phyloP scores from a whole-genome alignment of 768 basidiomycete species.

The Coprinopsis sp. region DNA sequence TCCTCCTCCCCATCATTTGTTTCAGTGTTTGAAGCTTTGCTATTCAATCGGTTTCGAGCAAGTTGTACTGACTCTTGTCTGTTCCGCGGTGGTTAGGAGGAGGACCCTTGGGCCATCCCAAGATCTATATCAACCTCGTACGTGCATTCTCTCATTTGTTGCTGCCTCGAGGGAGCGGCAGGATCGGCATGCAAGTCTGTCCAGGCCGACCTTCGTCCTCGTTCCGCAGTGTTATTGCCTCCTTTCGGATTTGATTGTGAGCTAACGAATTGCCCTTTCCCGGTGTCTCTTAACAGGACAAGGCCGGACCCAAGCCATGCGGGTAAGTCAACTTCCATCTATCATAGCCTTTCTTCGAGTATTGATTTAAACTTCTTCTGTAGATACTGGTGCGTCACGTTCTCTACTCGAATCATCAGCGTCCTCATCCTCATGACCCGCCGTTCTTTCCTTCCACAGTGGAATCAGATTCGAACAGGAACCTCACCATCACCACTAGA shows the following conservation, averaged over 20 bases:
- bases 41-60: constrained; percentile 9
- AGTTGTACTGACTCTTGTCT: not conserved
- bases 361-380: not conserved
- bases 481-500: constrained; percentile 62
- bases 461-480: constrained; percentile 89
- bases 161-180: constrained; percentile 6
- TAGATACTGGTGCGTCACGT: constrained; percentile 35
- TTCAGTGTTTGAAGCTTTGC: too few species aligned
- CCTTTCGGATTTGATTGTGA: too few species aligned
- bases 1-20: too few species aligned
- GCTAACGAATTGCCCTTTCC: constrained; percentile 1
- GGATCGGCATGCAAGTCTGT: too few species aligned
- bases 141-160: constrained; percentile 24
- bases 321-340: constrained; percentile 57
- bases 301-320: constrained; percentile 81
- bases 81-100: constrained; percentile 54
- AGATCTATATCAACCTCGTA: constrained; percentile 94
- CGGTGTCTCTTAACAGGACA: constrained; percentile 51
- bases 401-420: constrained; percentile 5
- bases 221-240: not conserved
- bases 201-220: not conserved
- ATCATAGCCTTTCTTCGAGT: not conserved
- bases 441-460: constrained; percentile 36
- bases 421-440: constrained; percentile 3
- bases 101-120: constrained; percentile 94